Conservation (phyloP, 2,329 filamentous ascomycete species). For the Cladosporium sp. region DNA sequence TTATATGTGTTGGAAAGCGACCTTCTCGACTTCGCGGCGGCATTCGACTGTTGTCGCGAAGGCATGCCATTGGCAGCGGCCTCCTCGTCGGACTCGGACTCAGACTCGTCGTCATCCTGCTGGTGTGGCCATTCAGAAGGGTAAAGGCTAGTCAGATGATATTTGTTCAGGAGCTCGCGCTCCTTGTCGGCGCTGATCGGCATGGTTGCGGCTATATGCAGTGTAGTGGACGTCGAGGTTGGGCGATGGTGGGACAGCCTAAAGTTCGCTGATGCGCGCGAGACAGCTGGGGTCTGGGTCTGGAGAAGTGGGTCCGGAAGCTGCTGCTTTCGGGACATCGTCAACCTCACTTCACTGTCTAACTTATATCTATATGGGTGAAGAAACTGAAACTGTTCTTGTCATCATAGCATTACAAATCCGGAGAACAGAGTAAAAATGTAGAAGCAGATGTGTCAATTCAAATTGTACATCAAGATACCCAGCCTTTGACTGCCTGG, state of each 20-base stretch:
- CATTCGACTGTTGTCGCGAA: slow-evolving; percentile 4
- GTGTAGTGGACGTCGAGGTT: not conserved
- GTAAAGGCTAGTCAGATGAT: slow-evolving; percentile 74
- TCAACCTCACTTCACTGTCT: not conserved
- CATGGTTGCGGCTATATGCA: slow-evolving; percentile 20
- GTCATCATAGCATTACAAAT: no score
- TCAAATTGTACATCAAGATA: no score
- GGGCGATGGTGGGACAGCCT: not conserved
- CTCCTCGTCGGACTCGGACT: slow-evolving; percentile 23
- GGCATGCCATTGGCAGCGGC: not conserved
- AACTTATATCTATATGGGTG: no score
- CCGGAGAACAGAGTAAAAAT: no score
- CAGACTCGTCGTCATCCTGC: slow-evolving; percentile 61
- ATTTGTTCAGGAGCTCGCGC: slow-evolving; percentile 77
- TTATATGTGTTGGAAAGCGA: slow-evolving; percentile 69
- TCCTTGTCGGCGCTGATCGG: slow-evolving; percentile 64
- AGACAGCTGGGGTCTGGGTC: not conserved
- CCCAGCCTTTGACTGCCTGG: no score
- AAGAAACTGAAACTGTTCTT: no score
- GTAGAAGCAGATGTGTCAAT: no score
- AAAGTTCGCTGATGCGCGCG: slow-evolving; percentile 1
- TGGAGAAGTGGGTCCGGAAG: not conserved
- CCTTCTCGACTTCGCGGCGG: not conserved
- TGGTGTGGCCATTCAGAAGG: slow-evolving; percentile 84
- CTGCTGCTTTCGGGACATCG: no score